Conservation (phyloP, 371 early-diverging fungal genomes). For the Circinella minor region DNA sequence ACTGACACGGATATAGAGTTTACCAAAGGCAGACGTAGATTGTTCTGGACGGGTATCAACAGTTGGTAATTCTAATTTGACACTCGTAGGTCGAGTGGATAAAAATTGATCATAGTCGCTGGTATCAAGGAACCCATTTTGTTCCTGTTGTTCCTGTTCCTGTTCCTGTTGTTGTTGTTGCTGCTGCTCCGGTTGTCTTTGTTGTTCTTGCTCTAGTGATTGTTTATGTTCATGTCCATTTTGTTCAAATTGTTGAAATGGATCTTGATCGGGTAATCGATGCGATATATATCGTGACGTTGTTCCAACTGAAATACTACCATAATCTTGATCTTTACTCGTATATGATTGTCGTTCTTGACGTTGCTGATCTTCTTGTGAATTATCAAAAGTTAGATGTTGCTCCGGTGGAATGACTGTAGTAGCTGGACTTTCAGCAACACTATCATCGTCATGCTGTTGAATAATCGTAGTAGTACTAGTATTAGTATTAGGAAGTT, state of each 20-base stretch:
- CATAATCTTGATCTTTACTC: background rate
- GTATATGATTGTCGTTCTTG: background rate
- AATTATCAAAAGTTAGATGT: background rate
- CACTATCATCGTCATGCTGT: no score
- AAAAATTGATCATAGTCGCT: background rate
- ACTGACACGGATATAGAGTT: constrained; percentile 46
- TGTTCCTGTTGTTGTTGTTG: no score
- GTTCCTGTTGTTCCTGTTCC: no score
- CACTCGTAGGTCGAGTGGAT: background rate
- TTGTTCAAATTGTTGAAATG: no score
- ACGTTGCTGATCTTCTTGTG: background rate
- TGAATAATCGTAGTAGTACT: background rate
- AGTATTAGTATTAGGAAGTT: no score
- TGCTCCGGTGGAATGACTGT: background rate
- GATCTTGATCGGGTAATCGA: constrained; percentile 11
- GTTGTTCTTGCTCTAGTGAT: no score
- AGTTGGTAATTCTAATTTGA: constrained; percentile 6
- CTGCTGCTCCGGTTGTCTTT: no score
- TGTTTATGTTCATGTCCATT: background rate
- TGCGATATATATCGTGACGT: constrained; percentile 4
- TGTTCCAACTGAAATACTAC: constrained; percentile 10
- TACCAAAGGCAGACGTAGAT: constrained; percentile 28
- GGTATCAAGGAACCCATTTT: no score
- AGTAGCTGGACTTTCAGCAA: background rate
- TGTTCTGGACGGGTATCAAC: constrained; percentile 4